Evolutionary conservation across 2,329 filamentous ascomycete species (phyloP), one percentile per base, ranked within the genome.

Genomic region (Talaromyces sp.): DNA sequence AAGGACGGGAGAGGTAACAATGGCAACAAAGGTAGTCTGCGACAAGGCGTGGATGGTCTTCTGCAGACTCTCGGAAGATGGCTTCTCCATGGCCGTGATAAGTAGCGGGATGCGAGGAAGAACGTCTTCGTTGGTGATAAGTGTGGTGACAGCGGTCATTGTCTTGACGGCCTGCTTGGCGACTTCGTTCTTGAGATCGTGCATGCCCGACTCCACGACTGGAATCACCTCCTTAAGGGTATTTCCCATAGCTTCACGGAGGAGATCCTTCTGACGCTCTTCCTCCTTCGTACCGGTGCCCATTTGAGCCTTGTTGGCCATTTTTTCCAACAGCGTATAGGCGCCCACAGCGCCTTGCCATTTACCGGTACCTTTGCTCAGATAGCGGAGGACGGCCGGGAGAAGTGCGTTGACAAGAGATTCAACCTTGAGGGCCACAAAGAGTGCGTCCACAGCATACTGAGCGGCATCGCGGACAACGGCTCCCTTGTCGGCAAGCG

Each of bases 11-110:
- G 93, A 97, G 13, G 92, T 97, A 69, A 99, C 95, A 66, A 96
- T 85, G 60, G 95, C 93, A 58, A 99, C 95, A 69, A 99, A 99
- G n/a, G 95, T 99, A 11, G 95, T 99, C 80, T 96, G 92, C 4
- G 93, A 97, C 53, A 99, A 83, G 53, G 93, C 95, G 73, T 97
- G 95, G 66, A 99, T 98, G 33, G 95, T 93, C 81, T 97, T 97
- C 74, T 96, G 91, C 60, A 96, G 84, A 30, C 89, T 92, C 76
- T 96, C 87, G 15, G 90, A 83, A 11, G 92, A 96, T 6, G 95
- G 95, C 70, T 97, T 88, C 75, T 97, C 91, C 88, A 99, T 97
- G 55, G 92, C 91, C 74, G 96, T 92, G 76, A 99, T 88, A 55
- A 99, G 84, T 3, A 98, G 86, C 7, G 93, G 92, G 70, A 99